Conservation (phyloP, 257 asterid species). For the Parsonsia alboflavescens region DNA sequence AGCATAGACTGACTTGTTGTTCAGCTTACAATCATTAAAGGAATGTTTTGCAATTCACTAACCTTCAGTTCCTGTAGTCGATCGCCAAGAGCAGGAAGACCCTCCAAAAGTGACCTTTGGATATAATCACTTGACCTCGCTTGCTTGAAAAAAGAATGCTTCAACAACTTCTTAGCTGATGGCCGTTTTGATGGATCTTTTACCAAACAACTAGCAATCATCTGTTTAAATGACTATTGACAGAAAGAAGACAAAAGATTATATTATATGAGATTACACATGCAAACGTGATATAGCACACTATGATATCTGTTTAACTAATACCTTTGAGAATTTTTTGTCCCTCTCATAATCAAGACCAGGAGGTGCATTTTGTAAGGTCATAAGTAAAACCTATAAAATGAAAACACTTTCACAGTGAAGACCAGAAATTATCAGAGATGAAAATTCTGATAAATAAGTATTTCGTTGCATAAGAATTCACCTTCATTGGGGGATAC, state of each 20-base stretch:
- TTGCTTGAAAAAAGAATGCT: constrained; percentile 92
- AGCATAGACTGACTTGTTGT: constrained; percentile 25
- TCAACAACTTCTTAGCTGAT: constrained; percentile 76
- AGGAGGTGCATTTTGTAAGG: constrained; percentile 99
- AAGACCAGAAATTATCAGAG: not conserved
- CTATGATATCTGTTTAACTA: constrained; percentile 3
- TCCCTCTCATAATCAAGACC: constrained; percentile 97
- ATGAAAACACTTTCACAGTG: constrained; percentile 13
- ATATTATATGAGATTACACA: constrained; percentile 6
- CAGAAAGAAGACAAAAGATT: constrained; percentile 24
- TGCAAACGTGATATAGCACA: not conserved
- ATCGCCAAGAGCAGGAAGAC: constrained; percentile 89
- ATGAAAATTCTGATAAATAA: constrained; percentile 1
- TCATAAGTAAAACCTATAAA: constrained; percentile 86
- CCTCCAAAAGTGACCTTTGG: constrained; percentile 65
- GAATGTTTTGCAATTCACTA: constrained; percentile 14
- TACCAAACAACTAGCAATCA: constrained; percentile 95
- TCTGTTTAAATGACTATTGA: constrained; percentile 84
- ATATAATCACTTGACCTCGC: constrained; percentile 89
- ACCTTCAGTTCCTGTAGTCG: constrained; percentile 85
- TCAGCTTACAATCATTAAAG: not conserved
- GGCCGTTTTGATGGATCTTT: constrained; percentile 98
- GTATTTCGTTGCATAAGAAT: constrained; percentile 5
- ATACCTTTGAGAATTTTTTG: constrained; percentile 88
- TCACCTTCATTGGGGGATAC: constrained; percentile 99